Base-by-base conservation (phyloP, 805 yeast species). In the Isabelozyma heimii region DNA sequence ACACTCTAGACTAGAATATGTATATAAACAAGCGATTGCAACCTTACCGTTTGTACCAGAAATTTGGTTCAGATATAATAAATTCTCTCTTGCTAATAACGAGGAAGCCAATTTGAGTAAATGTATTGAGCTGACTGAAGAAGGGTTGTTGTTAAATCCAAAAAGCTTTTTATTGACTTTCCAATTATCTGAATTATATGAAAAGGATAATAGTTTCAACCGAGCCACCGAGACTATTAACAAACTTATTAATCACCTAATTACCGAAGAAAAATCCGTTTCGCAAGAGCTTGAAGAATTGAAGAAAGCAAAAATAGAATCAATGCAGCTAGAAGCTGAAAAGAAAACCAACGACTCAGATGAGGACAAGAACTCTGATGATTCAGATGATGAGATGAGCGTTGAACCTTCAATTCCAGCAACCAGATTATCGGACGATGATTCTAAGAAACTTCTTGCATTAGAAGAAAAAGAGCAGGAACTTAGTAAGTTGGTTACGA, bases 11-110 rank as follows among this genome's bases (percentile, higher is more conserved):
- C 73, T 91, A 12, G 78, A 77, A 35, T 88, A 83, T 61, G 86
- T 85, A n/a, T 89, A 81, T 63, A 79, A 79, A 55, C 88, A 89
- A 63, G 83, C 94, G 1, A 71, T 84, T 8, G 79, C 81, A 56
- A 63, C 80, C 10, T 66, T 85, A 46, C 77, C 84, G 13, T 86
- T 84, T 61, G 81, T 76, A 42, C 87, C 94, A 0, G 89, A 86
- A 57, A 64, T 86, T 24, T 91, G 96, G 96, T 89, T 81, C 61
- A 83, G 84, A 50, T 83, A 75, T 54, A 72, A 62, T 41, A 70
- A 72, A 33, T 76, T 69, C 48, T 67, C 68, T 57, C 56, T 67
- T 27, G 52, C 52, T 37, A 54, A 44, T 41, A 61, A 67, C 40
- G 70, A 67, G 41, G 77, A 63, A 56, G 75, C 76, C 49, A 76